phyloP scores from a whole-genome alignment of 2,329 filamentous ascomycete species.

The Monosporascus sp. region DNA sequence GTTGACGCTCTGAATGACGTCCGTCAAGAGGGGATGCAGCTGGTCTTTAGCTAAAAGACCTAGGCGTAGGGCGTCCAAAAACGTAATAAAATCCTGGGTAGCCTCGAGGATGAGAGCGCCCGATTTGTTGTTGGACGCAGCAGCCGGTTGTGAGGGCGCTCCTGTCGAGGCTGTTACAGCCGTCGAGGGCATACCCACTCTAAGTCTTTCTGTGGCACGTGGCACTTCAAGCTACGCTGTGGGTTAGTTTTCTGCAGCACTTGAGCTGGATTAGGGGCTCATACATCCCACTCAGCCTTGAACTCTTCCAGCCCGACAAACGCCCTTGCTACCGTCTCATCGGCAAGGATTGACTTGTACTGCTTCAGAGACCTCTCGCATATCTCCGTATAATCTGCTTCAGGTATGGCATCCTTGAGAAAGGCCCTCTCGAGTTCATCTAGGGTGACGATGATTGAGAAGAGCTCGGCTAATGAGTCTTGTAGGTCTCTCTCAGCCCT shows the following conservation, averaged over 20 bases:
- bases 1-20: slow-evolving; percentile 95
- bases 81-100: slow-evolving; percentile 97
- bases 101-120: slow-evolving; percentile 76
- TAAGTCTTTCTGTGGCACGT: slow-evolving; percentile 84
- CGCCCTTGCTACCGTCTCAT: slow-evolving; percentile 82
- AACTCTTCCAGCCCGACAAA: slow-evolving; percentile 89
- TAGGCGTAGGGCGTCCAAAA: slow-evolving; percentile 89
- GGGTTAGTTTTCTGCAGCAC: slow-evolving; percentile 11
- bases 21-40: slow-evolving; percentile 87
- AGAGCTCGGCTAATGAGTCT: slow-evolving; percentile 93
- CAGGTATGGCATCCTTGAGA: slow-evolving; percentile 87
- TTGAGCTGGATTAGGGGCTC: not conserved
- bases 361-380: slow-evolving; percentile 92
- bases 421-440: slow-evolving; percentile 96
- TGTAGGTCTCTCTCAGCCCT: slow-evolving; percentile 87
- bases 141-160: slow-evolving; percentile 35
- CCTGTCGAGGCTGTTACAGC: slow-evolving; percentile 52
- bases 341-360: slow-evolving; percentile 88
- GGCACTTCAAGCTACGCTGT: slow-evolving; percentile 76
- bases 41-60: slow-evolving; percentile 92
- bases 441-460: slow-evolving; percentile 93
- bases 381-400: slow-evolving; percentile 91
- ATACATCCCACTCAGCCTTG: slow-evolving; percentile 84
- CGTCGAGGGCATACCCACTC: slow-evolving; percentile 88
- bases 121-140: slow-evolving; percentile 40